Base-by-base conservation (phyloP, 768 basidiomycete genomes). In the Mrakia frigida region DNA sequence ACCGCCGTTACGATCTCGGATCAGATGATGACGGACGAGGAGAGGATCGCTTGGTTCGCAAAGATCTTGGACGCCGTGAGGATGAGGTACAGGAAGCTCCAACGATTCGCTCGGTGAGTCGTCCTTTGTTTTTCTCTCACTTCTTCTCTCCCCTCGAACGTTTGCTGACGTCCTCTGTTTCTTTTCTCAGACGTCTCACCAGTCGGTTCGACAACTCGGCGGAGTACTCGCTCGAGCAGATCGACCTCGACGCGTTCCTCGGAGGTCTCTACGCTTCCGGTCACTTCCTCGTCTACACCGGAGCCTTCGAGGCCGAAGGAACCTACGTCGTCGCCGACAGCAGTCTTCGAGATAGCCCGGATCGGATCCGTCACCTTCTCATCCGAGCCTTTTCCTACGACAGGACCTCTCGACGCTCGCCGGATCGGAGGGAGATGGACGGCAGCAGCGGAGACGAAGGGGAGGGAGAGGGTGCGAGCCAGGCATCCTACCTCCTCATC, bases 1-100 rank as follows among this genome's bases (percentile, higher is more conserved):
- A 76, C 75, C 1, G 70, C 43, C 31, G 60, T 46, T 13, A 61
- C 69, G 6, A 61, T 77, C 23, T 53, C 67, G 3, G 76, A 81
- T 46, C 37, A 71, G 67, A 72, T 50, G 9, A 93, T 95, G 92
- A 88, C 89, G 37, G 88, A 90, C 56, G 90, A 92, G 77, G 91
- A 97, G 83, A 90, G 91, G 81, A 87, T 91, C 74, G 86, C 86
- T 70, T 98, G 96, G 94, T 98, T 94, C 81, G 87, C 88, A 53
- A 98, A 97, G 83, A 90, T 98, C 77, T 86, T 98, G 31, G 96
- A 98, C 77, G 92, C 92, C 76, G 95, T 97, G 70, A 88, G 92
- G 73, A 85, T 96, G 77, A 88, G 97, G 65, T 94, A 96, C 82
- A 88, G 97, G 70, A 98, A 98, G 82, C 86, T 98, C 21, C 93